phyloP scores from a whole-genome alignment of 2,329 filamentous ascomycete genomes.

The Blumeria hordei region DNA sequence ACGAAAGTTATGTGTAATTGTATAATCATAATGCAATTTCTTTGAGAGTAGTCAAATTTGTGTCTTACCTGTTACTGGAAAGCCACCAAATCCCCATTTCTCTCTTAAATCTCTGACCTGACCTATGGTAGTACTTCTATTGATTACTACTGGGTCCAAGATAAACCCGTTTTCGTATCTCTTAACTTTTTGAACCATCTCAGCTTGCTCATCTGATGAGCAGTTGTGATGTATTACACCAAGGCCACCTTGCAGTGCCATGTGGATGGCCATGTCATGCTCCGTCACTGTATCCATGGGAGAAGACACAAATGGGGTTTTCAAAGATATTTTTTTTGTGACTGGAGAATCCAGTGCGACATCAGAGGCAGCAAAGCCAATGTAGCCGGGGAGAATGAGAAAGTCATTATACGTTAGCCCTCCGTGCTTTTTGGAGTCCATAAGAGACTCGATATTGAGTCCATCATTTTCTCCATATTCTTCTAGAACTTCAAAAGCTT shows the following conservation, averaged over 20 bases:
- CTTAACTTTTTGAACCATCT: constrained; percentile 99
- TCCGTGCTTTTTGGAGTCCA: constrained; percentile 78
- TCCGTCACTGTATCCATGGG: constrained; percentile 99
- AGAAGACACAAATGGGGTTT: constrained; percentile 90
- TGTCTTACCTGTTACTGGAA: constrained; percentile 86
- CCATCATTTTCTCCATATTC: constrained; percentile 67
- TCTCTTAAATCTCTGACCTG: constrained; percentile 86
- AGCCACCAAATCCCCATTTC: constrained; percentile 96
- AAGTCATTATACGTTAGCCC: constrained; percentile 99
- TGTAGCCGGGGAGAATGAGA: constrained; percentile 86
- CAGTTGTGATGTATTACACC: constrained; percentile 99
- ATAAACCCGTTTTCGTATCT: constrained; percentile 99
- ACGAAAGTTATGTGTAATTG: constrained; percentile 95
- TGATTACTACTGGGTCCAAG: constrained; percentile 79
- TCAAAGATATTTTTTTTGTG: constrained; percentile 86
- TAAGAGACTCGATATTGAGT: constrained; percentile 60
- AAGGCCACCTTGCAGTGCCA: constrained; percentile 66
- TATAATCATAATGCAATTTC: constrained; percentile 45
- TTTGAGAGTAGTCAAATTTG: constrained; percentile 4
- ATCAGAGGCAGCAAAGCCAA: constrained; percentile 84
- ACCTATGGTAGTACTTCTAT: constrained; percentile 62
- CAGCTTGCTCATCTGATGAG: constrained; percentile 86
- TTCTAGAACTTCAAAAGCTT: constrained; percentile 57
- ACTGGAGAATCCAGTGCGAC: constrained; percentile 75
- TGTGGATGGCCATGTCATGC: constrained; percentile 98